Percentiles rank a stretch among this genome's conserved stretches.
These are phyloP conservation scores for Talaromyces sp. DNA, from an alignment of 2,329 filamentous ascomycete genomes.

Conservation along the genomic window DNA sequence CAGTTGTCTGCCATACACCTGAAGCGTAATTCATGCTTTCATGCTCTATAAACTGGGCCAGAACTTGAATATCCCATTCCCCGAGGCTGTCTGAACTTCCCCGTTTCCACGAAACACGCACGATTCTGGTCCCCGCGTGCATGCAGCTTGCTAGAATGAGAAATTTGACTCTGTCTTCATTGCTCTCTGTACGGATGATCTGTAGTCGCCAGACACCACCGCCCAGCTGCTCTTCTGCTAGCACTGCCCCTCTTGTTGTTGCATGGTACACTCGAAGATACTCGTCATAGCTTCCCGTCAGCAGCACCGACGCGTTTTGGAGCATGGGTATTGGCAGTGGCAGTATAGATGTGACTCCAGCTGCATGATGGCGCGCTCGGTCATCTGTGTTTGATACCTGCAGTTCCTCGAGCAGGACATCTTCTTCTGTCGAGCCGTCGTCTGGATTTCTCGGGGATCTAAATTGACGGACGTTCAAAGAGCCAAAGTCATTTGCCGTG, in stretches of 20 bases:
- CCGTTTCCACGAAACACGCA: conserved; percentile 35
- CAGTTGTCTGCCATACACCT: conserved; percentile 45
- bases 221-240: conserved; percentile 60
- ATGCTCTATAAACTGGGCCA: conserved; percentile 75
- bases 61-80: conserved; percentile 57
- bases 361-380: conserved; percentile 57
- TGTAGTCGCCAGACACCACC: conserved; percentile 88
- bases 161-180: conserved; percentile 22
- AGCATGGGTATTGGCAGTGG: conserved; percentile 48
- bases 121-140: conserved; percentile 75
- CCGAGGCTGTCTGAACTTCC: conserved; percentile 27
- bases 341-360: conserved; percentile 82
- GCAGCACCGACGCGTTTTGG: conserved; percentile 51
- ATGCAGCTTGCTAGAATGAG: conserved; percentile 82
- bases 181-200: conserved; percentile 28
- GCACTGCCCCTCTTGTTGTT: conserved; percentile 39
- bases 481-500: conserved; percentile 35
- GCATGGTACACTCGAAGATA: conserved; percentile 57
- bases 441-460: not conserved
- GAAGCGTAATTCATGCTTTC: conserved; percentile 93
- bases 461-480: conserved; percentile 27
- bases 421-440: conserved; percentile 10
- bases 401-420: conserved; percentile 15
- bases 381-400: conserved; percentile 34
- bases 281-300: conserved; percentile 93